Conservation (phyloP, 495 filamentous ascomycete genomes). For the Pyrenula massariospora region DNA sequence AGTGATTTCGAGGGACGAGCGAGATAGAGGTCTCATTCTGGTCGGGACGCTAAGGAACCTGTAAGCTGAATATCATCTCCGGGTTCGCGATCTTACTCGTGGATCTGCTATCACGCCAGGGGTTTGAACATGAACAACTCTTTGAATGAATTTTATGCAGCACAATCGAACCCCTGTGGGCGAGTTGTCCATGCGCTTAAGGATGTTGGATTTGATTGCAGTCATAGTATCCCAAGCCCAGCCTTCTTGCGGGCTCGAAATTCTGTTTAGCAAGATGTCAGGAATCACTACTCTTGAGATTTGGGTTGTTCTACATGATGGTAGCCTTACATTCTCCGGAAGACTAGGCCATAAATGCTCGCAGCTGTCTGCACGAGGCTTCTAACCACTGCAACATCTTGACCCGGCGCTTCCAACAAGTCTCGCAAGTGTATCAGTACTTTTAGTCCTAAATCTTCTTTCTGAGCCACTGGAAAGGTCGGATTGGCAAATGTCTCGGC, state of each 20-base stretch:
- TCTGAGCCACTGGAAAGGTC: conserved; percentile 55
- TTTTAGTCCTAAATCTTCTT: conserved; percentile 58
- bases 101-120: conserved; percentile 72
- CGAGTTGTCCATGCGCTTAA: conserved; percentile 79
- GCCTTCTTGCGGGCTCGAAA: neutral
- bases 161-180: conserved; percentile 68
- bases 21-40: conserved; percentile 79
- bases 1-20: conserved; percentile 74
- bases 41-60: conserved; percentile 52
- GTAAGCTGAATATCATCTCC: conserved; percentile 10
- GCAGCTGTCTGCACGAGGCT: conserved; percentile 74
- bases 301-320: neutral
- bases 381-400: conserved; percentile 64
- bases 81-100: conserved; percentile 46
- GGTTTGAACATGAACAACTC: conserved; percentile 85
- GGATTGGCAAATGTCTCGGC: conserved; percentile 93
- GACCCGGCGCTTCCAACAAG: conserved; percentile 58
- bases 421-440: conserved; percentile 65
- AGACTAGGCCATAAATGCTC: conserved; percentile 80
- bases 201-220: conserved; percentile 76
- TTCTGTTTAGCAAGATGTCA: neutral
- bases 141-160: conserved; percentile 94
- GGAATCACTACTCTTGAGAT: neutral
- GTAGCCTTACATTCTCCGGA: conserved; percentile 81
- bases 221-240: conserved; percentile 72